Evolutionary conservation across 1,284 basidiomycete genomes (phyloP).

Genomic region (Cystobasidium sp.): DNA sequence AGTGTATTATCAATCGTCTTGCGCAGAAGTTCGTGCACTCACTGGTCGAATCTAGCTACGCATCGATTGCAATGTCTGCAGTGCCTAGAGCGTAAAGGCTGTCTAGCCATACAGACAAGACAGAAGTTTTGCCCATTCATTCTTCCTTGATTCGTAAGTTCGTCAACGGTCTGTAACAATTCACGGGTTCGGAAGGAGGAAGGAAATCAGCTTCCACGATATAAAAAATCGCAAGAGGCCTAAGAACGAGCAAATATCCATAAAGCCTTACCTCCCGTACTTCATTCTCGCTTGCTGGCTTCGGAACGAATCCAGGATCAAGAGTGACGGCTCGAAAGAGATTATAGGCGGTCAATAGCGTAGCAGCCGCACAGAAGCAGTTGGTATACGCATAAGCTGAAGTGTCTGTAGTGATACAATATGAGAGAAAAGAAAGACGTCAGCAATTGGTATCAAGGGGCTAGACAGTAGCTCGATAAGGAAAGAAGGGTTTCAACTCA

Average conservation of each 20-base stretch:
- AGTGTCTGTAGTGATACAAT: slow-evolving; percentile 62
- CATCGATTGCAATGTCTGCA: slow-evolving; percentile 91
- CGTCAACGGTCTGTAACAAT: slow-evolving; percentile 73
- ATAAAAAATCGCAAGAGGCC: slow-evolving; percentile 12
- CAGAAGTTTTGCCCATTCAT: slow-evolving; percentile 96
- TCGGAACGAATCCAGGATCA: slow-evolving; percentile 87
- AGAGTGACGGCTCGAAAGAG: slow-evolving; percentile 86
- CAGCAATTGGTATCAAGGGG: background rate
- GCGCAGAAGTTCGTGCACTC: slow-evolving; percentile 56
- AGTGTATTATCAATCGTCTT: background rate
- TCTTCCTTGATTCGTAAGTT: slow-evolving; percentile 80
- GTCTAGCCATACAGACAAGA: slow-evolving; percentile 87
- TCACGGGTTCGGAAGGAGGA: background rate
- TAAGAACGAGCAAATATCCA: background rate
- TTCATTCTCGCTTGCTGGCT: slow-evolving; percentile 73
- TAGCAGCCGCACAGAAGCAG: slow-evolving; percentile 71
- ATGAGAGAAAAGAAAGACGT: background rate
- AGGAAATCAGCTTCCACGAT: background rate
- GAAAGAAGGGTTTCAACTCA: slow-evolving; percentile 54
- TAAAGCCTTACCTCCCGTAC: slow-evolving; percentile 70
- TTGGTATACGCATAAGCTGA: slow-evolving; percentile 76
- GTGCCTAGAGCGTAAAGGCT: slow-evolving; percentile 92
- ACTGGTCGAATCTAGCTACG: slow-evolving; percentile 89
- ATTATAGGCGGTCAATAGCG: slow-evolving; percentile 78
- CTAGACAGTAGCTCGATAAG: background rate